Evolutionary conservation across 257 asterid genomes (phyloP), one percentile per base, ranked within the genome.

Genomic region (Capsicum pubescens): DNA sequence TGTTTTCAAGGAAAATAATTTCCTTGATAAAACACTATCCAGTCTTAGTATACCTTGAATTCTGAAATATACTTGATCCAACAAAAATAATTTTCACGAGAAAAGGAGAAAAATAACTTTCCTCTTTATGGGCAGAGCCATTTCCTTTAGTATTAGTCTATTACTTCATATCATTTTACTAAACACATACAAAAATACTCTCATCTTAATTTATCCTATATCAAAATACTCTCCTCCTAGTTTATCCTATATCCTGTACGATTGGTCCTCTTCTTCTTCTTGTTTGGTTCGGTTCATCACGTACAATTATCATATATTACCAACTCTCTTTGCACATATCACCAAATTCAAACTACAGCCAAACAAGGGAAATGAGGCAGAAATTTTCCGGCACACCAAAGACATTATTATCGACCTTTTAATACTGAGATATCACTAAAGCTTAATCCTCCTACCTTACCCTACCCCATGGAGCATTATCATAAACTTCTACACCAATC

Each of bases 111-210:
- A 72, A 48, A 72, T 6, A n/a, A 26, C 39, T 19, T 48, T 13
- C 59, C 19, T 48, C 60, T 72, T 19, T 12, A 48, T 12, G 60
- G 44, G 36, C 60, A 74, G 42, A 21, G 14, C 9, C 80, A 74
- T 12, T 50, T 19, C 80, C 44, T 74, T 6, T 13, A 74, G 44
- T 3, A 15, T 74, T 72, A 19, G n/a, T 72, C 59, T 19, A 54
- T 72, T 74, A 50, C 81, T 72, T 21, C 80, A 72, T 11, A 48
- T 72, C 80, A 50, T 50, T 74, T 13, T 74, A 50, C 21, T 50
- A n/a, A 19, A 72, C 80, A 72, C 59, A 70, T 42, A 71, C 44
- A 56, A 44, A 70, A 71, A n/a, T 71, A n/a, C 59, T 46, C 56
- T 71, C 59, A 19, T 11, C 46, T 17, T 64, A 64, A 44, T 64